Conservation (phyloP, 352 stramenopile species). For the Aphanomyces cochlioides region DNA sequence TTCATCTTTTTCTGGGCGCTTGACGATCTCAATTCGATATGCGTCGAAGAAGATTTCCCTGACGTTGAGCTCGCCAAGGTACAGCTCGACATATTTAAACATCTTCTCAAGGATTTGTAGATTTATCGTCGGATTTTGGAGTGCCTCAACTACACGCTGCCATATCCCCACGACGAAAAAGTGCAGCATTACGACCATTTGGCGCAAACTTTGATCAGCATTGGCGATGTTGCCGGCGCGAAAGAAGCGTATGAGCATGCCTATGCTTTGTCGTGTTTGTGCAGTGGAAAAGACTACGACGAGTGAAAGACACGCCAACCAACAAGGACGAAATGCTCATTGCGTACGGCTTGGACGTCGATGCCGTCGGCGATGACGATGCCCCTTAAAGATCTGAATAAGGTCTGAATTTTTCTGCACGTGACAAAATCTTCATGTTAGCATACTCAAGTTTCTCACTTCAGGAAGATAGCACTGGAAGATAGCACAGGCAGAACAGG, state of each 20-base stretch:
- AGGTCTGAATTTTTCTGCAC: no score
- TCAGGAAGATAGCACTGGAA: no score
- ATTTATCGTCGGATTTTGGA: constrained; percentile 66
- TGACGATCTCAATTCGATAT: constrained; percentile 43
- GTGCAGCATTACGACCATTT: constrained; percentile 84
- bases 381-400: no score
- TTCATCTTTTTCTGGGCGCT: constrained; percentile 77
- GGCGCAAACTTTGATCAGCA: constrained; percentile 62
- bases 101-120: constrained; percentile 36
- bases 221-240: constrained; percentile 50
- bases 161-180: constrained; percentile 68
- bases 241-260: constrained; percentile 52
- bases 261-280: constrained; percentile 54
- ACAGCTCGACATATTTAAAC: background rate
- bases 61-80: constrained; percentile 37
- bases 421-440: no score
- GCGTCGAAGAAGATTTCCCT: constrained; percentile 30
- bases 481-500: no score
- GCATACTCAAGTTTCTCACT: no score
- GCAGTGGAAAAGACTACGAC: constrained; percentile 56
- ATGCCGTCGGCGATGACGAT: background rate
- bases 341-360: constrained; percentile 41
- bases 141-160: constrained; percentile 68
- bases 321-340: constrained; percentile 55
- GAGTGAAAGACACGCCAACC: constrained; percentile 61